phyloP scores from a whole-genome alignment of 768 basidiomycete genomes.

The Sutorius australiensis region DNA sequence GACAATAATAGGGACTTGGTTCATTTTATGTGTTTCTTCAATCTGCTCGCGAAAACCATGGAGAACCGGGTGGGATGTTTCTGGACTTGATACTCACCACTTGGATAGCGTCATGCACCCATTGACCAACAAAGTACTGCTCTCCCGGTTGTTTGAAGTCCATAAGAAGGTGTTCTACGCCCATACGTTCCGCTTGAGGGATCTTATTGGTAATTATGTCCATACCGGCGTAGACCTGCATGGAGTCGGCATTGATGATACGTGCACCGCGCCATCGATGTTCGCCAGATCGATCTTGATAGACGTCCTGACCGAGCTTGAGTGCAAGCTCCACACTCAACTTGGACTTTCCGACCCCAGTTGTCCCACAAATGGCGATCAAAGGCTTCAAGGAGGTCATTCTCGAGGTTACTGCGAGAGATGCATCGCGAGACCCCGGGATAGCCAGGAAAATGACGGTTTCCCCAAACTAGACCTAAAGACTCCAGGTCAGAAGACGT shows the following conservation, averaged over 20 bases:
- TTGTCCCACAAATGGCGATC: conserved; percentile 88
- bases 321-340: conserved; percentile 86
- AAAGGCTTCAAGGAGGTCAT: conserved; percentile 52
- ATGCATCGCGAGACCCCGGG: background rate
- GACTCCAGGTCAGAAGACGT: background rate
- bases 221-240: conserved; percentile 93
- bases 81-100: conserved; percentile 49
- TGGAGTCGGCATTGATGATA: conserved; percentile 94
- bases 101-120: conserved; percentile 77
- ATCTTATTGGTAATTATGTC: conserved; percentile 96
- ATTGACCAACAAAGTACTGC: conserved; percentile 83
- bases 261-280: conserved; percentile 58
- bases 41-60: conserved; percentile 46
- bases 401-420: background rate
- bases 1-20: conserved; percentile 80
- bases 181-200: conserved; percentile 66
- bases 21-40: conserved; percentile 58
- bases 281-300: conserved; percentile 7
- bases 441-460: background rate
- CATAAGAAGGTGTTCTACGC: conserved; percentile 87
- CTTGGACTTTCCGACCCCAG: conserved; percentile 94
- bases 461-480: background rate
- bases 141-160: conserved; percentile 82
- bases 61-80: background rate
- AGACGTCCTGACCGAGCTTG: conserved; percentile 38